A percentile compares a stretch with the other conserved stretches of the same genome.
Conservation (phyloP, 805 yeast species). For the Candida khao-thaluensis region DNA sequence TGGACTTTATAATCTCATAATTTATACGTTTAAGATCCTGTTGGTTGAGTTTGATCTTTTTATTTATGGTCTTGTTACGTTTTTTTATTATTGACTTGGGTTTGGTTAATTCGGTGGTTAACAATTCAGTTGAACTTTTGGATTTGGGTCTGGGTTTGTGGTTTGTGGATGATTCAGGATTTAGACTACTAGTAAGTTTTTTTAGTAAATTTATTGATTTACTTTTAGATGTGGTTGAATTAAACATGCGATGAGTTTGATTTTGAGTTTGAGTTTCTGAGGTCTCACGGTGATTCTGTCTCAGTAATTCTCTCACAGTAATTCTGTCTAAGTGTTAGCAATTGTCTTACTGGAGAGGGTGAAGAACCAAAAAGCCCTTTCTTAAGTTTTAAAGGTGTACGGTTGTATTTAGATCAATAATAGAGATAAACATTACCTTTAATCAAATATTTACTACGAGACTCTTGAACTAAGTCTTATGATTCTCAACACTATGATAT, state of each 20-base stretch:
- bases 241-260: constrained; percentile 22
- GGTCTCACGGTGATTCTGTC: no score
- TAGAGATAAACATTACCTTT: no score
- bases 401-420: no score
- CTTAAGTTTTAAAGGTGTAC: no score
- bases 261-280: no score
- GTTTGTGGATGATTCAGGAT: background rate
- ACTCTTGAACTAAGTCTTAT: no score
- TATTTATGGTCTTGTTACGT: constrained; percentile 26
- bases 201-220: constrained; percentile 44
- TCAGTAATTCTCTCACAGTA: no score
- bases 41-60: constrained; percentile 27
- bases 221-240: constrained; percentile 27
- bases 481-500: no score
- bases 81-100: constrained; percentile 18
- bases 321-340: no score
- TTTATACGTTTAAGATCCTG: constrained; percentile 37
- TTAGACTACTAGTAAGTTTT: constrained; percentile 23
- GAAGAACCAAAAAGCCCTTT: no score
- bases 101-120: constrained; percentile 18
- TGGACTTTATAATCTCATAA: constrained; percentile 38
- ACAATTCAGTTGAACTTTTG: constrained; percentile 20
- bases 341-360: no score
- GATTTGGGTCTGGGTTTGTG: background rate
- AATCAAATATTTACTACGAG: no score